Base-by-base conservation (phyloP, 495 filamentous ascomycete genomes). In the Hyaloscypha variabilis region DNA sequence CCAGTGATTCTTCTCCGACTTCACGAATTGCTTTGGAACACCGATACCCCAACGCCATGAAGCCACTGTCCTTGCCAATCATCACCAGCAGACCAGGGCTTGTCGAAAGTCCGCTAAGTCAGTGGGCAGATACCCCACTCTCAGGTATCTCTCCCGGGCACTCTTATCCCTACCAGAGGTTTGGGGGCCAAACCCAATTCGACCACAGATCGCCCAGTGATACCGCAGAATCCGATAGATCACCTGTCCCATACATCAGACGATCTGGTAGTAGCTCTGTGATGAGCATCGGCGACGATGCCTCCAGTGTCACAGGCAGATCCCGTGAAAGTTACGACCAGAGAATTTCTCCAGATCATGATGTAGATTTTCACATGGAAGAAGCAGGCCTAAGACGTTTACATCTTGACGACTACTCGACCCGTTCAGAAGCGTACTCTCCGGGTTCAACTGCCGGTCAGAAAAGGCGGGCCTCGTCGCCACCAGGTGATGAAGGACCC, bases 391-490 rank as follows among this genome's bases (percentile, higher is more conserved):
- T 87, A 56, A 81, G 82, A 53, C 82, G 86, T 57, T 78, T 90
- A 59, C 80, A 86, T 66, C 79, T 92, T 61, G 87, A 89, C 51
- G 84, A 87, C 67, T 78, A 79, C 75, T 21, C 76, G 79, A 31
- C 53, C 64, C 39, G 81, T 69, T 75, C 81, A 70, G 76, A 76
- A 65, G 73, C 70, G 61, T 81, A 80, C 69, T 71, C 77, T 75
- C 63, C 77, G 79, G 60, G 74, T 73, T 49, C 73, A 74, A 56
- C 75, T 69, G 50, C 84, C 75, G 81, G 91, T 66, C 77, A 90
- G 74, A 97, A 97, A 74, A 84, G 93, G 64, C 82, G 91, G 60
- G 92, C 93, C 26, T 93, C 91, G 2, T 94, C 91, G 26, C 91
- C 92, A 26, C 90, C 88, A 11, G 78, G 81, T n/a, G 90, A 92